Conservation (phyloP, 129 eudicot species). For the Centaurea solstitialis region DNA sequence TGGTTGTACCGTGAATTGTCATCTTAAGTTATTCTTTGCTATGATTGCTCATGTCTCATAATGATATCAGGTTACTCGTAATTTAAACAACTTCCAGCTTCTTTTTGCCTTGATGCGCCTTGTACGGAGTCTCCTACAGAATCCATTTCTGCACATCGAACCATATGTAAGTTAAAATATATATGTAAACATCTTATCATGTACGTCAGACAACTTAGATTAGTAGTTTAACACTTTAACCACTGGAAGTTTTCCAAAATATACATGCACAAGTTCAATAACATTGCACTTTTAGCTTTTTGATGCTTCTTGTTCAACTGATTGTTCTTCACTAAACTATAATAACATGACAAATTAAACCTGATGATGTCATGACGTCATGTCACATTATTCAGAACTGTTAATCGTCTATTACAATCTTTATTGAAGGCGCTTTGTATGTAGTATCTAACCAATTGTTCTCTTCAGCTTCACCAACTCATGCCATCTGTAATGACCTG, state of each 20-base stretch:
- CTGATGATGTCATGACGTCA: neutral
- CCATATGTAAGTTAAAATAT: constrained; percentile 74
- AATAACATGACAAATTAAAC: neutral
- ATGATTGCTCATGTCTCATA: neutral
- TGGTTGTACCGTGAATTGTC: neutral
- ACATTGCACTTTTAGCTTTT: neutral
- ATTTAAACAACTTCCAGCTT: constrained; percentile 66
- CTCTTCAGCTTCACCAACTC: constrained; percentile 79
- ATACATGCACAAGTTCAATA: neutral
- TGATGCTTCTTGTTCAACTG: neutral
- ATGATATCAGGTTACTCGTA: constrained; percentile 74
- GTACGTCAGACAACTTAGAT: neutral
- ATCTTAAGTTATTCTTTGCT: neutral
- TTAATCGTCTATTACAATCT: neutral
- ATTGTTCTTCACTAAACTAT: neutral
- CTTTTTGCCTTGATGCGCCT: constrained; percentile 94
- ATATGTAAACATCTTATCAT: neutral
- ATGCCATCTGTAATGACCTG: constrained; percentile 98
- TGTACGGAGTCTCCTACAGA: constrained; percentile 80
- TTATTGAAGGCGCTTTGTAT: constrained; percentile 14
- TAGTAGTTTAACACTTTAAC: neutral
- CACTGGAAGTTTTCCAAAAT: neutral
- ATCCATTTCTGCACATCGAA: constrained; percentile 82
- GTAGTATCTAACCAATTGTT: constrained; percentile 20
- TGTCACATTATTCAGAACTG: neutral